Evolutionary conservation across 331 rosid species (phyloP), one percentile per base, ranked within the genome.

Genomic region (Phaseolus coccineus): DNA sequence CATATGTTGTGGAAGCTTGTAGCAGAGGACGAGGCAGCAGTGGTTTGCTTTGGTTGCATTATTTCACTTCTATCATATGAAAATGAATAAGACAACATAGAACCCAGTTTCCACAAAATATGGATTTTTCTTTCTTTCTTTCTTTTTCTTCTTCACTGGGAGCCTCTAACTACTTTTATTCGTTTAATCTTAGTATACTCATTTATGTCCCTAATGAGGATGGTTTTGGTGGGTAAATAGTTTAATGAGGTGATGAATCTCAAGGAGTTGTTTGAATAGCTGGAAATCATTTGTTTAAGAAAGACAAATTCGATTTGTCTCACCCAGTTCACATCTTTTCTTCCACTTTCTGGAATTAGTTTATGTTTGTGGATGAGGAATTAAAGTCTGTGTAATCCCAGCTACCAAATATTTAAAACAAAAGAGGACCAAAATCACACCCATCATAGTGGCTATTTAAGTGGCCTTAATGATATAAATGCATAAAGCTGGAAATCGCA

Each of bases 1-100:
- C 93, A 79, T 84, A 88, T 88, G 98, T 93, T 88, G 46, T 77
- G 94, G 88, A 78, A 56, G 50, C 77, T 81, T 77, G 61, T 44
- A 87, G 80, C 81, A 30, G 74, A 63, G 31, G 46, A 28, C 51
- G 65, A 77, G 78, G 78, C 73, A 48, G 59, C 61, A 63, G 52
- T 64, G 42, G 6, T 42, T 40, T 40, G 46, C 11, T 40, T 40
- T 40, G 10, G 11, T 40, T 42, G 12, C 47, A 9, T 42, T 42
- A 9, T 42, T 64, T 40, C n/a, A 64, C 19, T 58, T 52, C 4
- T 22, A 28, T 58, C 1, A 3, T 28, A 27, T 24, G 14, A 42
- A 56, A 8, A 22, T 56, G 15, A 11, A 16, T 2, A 27, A 16
- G 0, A 25, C 64, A 12, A 25, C 64, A 12, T 19, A 53, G 2